phyloP scores from a whole-genome alignment of 805 yeast genomes.

The Metschnikowia continentalis region DNA sequence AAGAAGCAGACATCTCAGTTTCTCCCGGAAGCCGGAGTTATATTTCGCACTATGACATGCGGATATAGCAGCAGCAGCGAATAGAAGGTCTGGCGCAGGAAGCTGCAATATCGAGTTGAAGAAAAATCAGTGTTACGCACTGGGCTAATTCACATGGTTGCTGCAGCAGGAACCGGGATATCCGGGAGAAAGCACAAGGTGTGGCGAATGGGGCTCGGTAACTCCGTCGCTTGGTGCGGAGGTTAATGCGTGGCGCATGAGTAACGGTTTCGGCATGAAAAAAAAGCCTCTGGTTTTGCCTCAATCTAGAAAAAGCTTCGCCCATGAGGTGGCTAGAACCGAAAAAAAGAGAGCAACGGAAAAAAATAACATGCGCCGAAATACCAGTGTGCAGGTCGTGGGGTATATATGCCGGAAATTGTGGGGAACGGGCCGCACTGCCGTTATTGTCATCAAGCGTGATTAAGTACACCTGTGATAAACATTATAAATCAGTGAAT shows the following conservation, averaged over 20 bases:
- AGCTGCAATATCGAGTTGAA: background rate
- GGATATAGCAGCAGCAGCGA: background rate
- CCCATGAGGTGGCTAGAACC: background rate
- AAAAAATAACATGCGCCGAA: background rate
- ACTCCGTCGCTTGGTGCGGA: background rate
- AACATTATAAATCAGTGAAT: background rate
- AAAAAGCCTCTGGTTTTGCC: background rate
- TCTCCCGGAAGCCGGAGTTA: background rate
- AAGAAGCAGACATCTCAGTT: background rate
- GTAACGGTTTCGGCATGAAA: background rate
- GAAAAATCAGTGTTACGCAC: background rate
- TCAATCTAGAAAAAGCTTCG: background rate
- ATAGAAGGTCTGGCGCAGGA: background rate
- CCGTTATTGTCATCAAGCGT: background rate
- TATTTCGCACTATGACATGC: background rate
- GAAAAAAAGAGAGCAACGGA: constrained; percentile 1
- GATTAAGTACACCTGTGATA: background rate
- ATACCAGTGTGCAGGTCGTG: background rate
- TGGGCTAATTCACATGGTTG: background rate
- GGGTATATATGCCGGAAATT: background rate
- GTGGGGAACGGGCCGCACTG: constrained; percentile 3
- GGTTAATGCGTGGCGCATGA: background rate
- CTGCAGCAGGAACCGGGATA: background rate
- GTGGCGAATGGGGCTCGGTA: background rate
- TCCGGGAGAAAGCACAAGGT: background rate